phyloP scores from a whole-genome alignment of 208 protist genomes.

The Crithidia sp. region DNA sequence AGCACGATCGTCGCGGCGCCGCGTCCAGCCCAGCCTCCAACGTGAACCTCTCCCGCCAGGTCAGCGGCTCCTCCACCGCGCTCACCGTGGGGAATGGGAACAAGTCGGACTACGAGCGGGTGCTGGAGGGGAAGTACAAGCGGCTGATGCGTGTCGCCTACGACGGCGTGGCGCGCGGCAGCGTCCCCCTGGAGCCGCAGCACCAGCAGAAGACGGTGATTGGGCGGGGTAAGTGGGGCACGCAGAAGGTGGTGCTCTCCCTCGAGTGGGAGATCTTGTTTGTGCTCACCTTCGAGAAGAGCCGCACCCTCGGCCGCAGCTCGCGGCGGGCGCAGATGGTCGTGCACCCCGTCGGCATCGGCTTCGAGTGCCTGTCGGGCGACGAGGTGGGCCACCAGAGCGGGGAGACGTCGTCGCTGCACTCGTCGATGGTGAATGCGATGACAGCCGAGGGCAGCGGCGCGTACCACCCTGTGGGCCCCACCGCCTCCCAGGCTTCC shows the following conservation, averaged over 20 bases:
- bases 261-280: slow-evolving; percentile 86
- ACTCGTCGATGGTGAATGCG: slow-evolving; percentile 28
- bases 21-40: neutral
- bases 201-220: slow-evolving; percentile 56
- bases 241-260: slow-evolving; percentile 69
- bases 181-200: slow-evolving; percentile 63
- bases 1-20: slow-evolving; percentile 1
- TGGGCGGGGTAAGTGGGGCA: slow-evolving; percentile 66
- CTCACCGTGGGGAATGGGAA: neutral
- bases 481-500: slow-evolving; percentile 4
- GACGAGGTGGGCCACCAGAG: slow-evolving; percentile 18
- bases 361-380: slow-evolving; percentile 51
- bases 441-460: slow-evolving; percentile 20
- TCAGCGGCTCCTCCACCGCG: slow-evolving; percentile 7
- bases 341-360: slow-evolving; percentile 77
- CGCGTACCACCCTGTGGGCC: slow-evolving; percentile 8
- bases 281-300: slow-evolving; percentile 80
- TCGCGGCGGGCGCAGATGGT: slow-evolving; percentile 58
- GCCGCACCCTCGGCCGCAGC: slow-evolving; percentile 38
- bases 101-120: slow-evolving; percentile 42
- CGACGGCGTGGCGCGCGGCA: slow-evolving; percentile 57
- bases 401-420: slow-evolving; percentile 20
- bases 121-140: slow-evolving; percentile 56
- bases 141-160: slow-evolving; percentile 80
- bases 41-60: slow-evolving; percentile 1